Base-by-base conservation (phyloP, 2,329 filamentous ascomycete genomes). In the Penicillium sp. region DNA sequence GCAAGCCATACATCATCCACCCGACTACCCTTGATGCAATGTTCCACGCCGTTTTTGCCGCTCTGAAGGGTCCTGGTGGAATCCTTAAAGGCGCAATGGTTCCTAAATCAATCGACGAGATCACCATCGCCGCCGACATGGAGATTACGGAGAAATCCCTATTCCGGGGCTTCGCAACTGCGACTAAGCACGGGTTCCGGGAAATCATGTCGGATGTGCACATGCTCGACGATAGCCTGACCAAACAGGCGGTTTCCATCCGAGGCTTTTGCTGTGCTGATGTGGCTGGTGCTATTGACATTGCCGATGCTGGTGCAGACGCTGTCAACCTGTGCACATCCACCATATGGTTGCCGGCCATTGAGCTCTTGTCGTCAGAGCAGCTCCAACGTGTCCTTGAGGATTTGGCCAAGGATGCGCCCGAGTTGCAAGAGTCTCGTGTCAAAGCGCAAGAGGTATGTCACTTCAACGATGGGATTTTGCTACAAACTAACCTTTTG, bases 271-370 rank as follows among this genome's bases (percentile, higher is more conserved):
- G 45, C 45, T 47, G 45, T 47, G 45, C 45, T 15, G 45, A 47
- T 26, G 45, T 47, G n/a, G 45, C 45, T 8, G 23, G 23, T 47
- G 69, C 73, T 3, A 62, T 76, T 49, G 75, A 72, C 1, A 58
- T 77, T 26, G 75, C 75, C 19, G 76, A 77, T 64, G 75, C 74
- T 11, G 74, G 75, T 13, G 75, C 76, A 19, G 72, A 76, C 57
- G 70, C 76, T 51, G 69, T 76, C n/a, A 47, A 47, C n/a, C 45
- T 47, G 45, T 47, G 45, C 45, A 47, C 45, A 6, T n/a, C 45
- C n/a, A 47, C n/a, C 23, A 26, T 11, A 15, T 47, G 45, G 45
- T 26, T 47, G 23, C 45, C 45, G n/a, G 45, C 45, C 45, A 26
- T 47, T 19, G 45, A 47, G n/a, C 45, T 47, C 9, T n/a, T 47